Evolutionary conservation across 371 early-diverging fungal genomes (phyloP), one percentile per base, ranked within the genome.

Genomic region (Massospora cicadina): DNA sequence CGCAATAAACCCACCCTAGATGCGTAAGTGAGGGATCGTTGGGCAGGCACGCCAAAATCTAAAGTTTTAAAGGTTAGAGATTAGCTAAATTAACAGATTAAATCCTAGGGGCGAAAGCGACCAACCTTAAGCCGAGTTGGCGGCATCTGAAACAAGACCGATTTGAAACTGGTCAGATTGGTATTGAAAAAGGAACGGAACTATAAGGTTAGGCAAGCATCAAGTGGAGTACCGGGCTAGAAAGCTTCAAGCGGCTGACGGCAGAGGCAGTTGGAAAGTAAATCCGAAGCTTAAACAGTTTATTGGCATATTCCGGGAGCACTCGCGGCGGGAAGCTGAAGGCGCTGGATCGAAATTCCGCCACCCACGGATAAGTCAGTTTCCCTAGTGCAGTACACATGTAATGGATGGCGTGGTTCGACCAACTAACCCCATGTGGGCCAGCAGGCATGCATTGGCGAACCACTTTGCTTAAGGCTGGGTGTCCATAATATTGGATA

Each of bases 301-400:
- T 10, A 33, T n/a, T 26, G 25, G 25, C 26, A 1, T 5, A 24
- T 5, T 33, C n/a, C 17, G 33, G 26, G 13, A 33, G 12, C 7
- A 43, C 17, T 13, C 26, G 31, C 2, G 62, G 28, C 43, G 30
- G 62, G 43, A 33, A 62, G 17, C 62, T 54, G 7, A 28, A 21
- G 25, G 62, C 62, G 5, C 28, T 28, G 43, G 33, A 28, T 12
- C 62, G 31, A 27, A 62, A 62, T 33, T 62, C 28, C 21, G 33
- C 31, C 2, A 62, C 24, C 17, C 24, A 62, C 17, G 10, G 2
- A n/a, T 28, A 43, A 33, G 31, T 33, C 7, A 62, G 43, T 10
- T n/a, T 31, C 12, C 62, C 62, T 30, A 62, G 26, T 25, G 62
- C 62, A 13, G 62, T 62, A 23, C 62, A 62, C 62, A 33, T 62